Evolutionary conservation across 768 basidiomycete species (phyloP), one percentile per base, ranked within the genome.

Genomic region (Pulveroboletus frians): DNA sequence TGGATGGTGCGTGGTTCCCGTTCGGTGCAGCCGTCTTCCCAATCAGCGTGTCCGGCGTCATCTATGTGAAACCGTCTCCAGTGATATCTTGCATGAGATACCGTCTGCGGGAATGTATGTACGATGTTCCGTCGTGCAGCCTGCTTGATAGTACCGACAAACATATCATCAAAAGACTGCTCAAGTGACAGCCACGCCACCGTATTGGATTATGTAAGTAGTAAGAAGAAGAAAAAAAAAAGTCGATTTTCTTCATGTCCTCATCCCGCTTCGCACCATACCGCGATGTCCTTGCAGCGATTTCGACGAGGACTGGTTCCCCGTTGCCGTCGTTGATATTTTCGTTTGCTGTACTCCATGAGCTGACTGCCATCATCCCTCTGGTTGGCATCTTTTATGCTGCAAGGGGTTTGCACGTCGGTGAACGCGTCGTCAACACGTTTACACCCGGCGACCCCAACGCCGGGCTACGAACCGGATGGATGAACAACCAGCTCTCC

Each of bases 341-440:
- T 36, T 90, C 92, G 0, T 95, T 96, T 55, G 82, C 79, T 5
- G 69, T 93, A 46, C 73, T 96, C 3, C 93, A 96, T 61, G 92
- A 96, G 62, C 54, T 90, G 10, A 92, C 91, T 0, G 91, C 92
- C 0, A 61, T 93, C 43, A 73, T 81, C 0, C 90, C 92, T 3
- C 75, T 93, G 26, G 76, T 85, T 4, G 78, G 81, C 31, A 63
- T 88, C 34, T 95, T 92, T 65, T 90, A 81, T 60, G 72, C 74
- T 0, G 81, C 89, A 9, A 73, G 84, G 30, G 64, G 76, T 5
- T 56, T 88, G 1, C 87, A 85, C 3, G 64, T 88, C 20, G 92
- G 93, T 0, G 83, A 86, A 46, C 70, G 66, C 34, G 65, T 90
- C 49, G 79, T 92, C 23, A 62, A 68, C 18, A 62, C 68, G 20